phyloP scores from a whole-genome alignment of 192 early-diverging fungal species.

The Coemansia sp. region DNA sequence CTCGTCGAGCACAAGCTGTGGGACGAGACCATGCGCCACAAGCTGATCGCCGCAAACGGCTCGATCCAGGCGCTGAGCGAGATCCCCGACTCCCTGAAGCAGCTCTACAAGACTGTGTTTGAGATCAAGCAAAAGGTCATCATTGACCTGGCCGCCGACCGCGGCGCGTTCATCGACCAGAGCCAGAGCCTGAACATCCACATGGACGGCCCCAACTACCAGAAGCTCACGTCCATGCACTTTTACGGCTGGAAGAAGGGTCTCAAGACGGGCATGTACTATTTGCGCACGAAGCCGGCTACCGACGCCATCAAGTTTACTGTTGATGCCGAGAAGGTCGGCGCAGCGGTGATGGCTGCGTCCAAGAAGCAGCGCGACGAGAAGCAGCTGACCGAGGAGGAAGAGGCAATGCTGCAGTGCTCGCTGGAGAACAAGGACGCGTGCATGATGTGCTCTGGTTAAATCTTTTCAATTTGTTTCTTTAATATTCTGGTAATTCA shows the following conservation, averaged over 20 bases:
- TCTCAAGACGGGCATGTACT: conserved; percentile 99
- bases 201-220: conserved; percentile 90
- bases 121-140: conserved; percentile 89
- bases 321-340: conserved; percentile 75
- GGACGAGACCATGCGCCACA: conserved; percentile 92
- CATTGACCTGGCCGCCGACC: conserved; percentile 96
- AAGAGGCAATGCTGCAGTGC: conserved; percentile 74
- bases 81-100: conserved; percentile 85
- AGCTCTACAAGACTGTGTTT: conserved; percentile 97
- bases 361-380: conserved; percentile 17
- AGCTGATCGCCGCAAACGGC: conserved; percentile 89
- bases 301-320: conserved; percentile 98
- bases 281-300: conserved; percentile 91
- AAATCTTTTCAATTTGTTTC: conserved; percentile 30
- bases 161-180: conserved; percentile 97
- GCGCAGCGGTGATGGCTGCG: conserved; percentile 37
- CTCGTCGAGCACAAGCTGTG: conserved; percentile 89
- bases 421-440: conserved; percentile 92
- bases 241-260: conserved; percentile 98
- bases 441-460: conserved; percentile 87
- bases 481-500: not conserved
- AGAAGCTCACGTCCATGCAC: conserved; percentile 95
- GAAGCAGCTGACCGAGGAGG: conserved; percentile 50
- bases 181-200: conserved; percentile 95
- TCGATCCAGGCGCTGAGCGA: conserved; percentile 74